Evolutionary conservation across 352 stramenopile species (phyloP).

Genomic region (Phytophthora tentaculata): DNA sequence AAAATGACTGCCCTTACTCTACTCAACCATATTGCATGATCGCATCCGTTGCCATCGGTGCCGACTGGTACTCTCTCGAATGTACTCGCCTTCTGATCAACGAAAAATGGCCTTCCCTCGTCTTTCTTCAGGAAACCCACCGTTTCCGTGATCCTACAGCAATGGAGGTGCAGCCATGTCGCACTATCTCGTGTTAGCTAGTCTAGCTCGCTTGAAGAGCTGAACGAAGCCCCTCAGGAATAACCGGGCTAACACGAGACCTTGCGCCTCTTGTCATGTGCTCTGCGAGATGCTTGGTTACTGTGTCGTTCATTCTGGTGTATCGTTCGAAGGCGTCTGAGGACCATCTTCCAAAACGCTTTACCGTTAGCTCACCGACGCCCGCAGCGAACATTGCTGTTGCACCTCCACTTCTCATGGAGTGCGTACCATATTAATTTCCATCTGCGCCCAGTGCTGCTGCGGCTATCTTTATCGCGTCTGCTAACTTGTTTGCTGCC

Average conservation of each 20-base stretch:
- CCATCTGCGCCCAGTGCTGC: not conserved
- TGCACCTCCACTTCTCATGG: not conserved
- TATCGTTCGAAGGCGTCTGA: not conserved
- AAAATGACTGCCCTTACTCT: not conserved
- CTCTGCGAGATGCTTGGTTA: not conserved
- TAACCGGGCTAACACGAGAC: not conserved
- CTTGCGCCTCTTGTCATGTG: not conserved
- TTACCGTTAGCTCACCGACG: not conserved
- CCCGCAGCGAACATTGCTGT: not conserved
- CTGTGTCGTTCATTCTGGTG: not conserved
- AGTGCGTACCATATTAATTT: not conserved
- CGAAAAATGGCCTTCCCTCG: not conserved
- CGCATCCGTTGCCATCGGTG: not conserved
- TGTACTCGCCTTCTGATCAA: not conserved
- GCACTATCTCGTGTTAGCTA: not conserved
- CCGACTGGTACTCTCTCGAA: not conserved
- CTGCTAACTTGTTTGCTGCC: not conserved
- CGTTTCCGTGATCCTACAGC: not conserved
- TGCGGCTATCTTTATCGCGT: not conserved
- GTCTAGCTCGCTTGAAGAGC: not conserved
- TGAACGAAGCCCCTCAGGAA: not conserved
- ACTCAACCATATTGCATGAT: not conserved
- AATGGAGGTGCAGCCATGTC: not conserved
- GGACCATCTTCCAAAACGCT: not conserved
- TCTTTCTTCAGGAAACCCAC: not conserved